Evolutionary conservation across 2,329 filamentous ascomycete genomes (phyloP), one percentile per base, ranked within the genome.

Genomic region (Monosporascus sp.): DNA sequence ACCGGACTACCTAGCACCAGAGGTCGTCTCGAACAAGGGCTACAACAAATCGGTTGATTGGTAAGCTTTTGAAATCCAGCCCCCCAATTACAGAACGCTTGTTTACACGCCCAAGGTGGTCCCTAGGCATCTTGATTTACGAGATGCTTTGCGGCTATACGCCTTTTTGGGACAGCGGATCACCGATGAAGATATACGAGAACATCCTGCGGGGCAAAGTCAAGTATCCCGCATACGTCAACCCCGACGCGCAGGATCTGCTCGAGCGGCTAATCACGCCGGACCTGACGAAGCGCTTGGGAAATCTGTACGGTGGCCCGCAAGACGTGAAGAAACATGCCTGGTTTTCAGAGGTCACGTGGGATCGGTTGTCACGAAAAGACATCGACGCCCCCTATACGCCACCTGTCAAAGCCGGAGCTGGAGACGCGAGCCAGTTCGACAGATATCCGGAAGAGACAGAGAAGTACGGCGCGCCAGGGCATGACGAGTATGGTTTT

Each of bases 11-110:
- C 83, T 99, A 37, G 94, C 94, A 1, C 94, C 94, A 0, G 94
- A 99, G 74, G 94, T 99, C 15, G 94, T 99, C n/a, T 92, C 91
- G 55, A 97, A 93, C 71, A 97, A 97, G 75, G 94, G 94, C 50
- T 99, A 99, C 78, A 99, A 99, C 78, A 99, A 97, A 72, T 97
- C 93, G 41, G 94, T 99, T 18, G 94, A 99, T 70, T 99, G 94
- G 94, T 97, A 75, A 75, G 89, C 75, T 46, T 52, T 53, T 39
- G n/a, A 20, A 11, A 43, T 15, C 18, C 18, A 24, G 5, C 8
- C 18, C 20, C 5, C 17, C 6, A 24, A 9, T 18, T 20, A 18
- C 22, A 18, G 18, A 14, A 24, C 14, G 20, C 39, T 43, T 43
- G 22, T 43, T 20, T 43, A 20, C 11, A 43, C 11, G 18, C 7